Base-by-base conservation (phyloP, 148 eudicot genomes). In the Chenopodium album region DNA sequence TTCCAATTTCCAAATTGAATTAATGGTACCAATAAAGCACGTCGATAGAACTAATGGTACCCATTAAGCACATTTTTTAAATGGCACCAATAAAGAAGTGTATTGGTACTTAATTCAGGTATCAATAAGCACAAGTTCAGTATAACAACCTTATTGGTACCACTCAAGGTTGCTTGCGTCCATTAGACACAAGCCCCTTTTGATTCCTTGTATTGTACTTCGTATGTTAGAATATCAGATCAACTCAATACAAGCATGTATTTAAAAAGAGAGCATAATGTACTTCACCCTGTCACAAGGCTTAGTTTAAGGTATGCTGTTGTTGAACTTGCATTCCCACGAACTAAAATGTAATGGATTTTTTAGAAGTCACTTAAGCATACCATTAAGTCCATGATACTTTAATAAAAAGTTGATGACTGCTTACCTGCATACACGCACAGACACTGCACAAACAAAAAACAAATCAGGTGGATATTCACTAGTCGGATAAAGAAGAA, bases 401-500 rank as follows among this genome's bases (percentile, higher is more conserved):
- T 19, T 31, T 32, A 14, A 13, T 56, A 14, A 37, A 68, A 26
- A 22, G 19, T 10, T 34, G 26, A 31, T 9, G 10, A 56, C 77
- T 14, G 64, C 88, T 84, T 91, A 95, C 99, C 99, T 95, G 99
- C 99, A 96, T 94, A 79, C 99, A 96, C 2, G 98, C 95, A 46
- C 98, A 96, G 77, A 95, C 98, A 90, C 97, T 95, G 87, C 88
- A 89, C 84, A 28, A 82, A 47, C 22, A 31, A 76, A 59, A 81
- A 72, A 78, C 32, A 76, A 9, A 71, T 89, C 59, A 88, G 90
- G 73, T 44, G 23, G 73, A 72, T 9, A 79, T 37, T 22, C 41
- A 60, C 23, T 13, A 8, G 69, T 74, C 48, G 77, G 50, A 20
- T 34, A 50, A 54, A 80, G 69, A 59, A 77, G 50, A 73, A 73